Percentiles rank a stretch among this genome's conserved stretches.
Evolutionary conservation across 1,139 yeast species (phyloP).

Genomic region (Scheffersomyces cryptocercus): DNA sequence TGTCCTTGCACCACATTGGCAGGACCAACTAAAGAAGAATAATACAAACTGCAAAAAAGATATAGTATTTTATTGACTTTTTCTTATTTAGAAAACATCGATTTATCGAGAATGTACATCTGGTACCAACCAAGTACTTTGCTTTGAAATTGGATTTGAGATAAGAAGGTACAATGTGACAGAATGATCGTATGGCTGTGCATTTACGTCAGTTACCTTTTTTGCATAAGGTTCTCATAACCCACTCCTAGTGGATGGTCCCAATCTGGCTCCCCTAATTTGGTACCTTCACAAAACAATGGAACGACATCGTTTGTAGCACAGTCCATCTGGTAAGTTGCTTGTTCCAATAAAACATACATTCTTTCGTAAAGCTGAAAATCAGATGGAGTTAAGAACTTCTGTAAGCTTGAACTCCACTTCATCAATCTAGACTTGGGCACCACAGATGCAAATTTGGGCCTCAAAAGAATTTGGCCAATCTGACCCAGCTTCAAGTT

Average conservation of each 20-base stretch:
- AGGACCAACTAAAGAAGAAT: no score
- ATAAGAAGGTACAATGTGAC: no score
- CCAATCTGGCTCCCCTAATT: conserved; percentile 22
- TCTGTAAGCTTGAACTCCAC: conserved; percentile 9
- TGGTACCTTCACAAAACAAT: conserved; percentile 18
- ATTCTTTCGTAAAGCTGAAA: conserved; percentile 11
- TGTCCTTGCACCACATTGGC: no score
- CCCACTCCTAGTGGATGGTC: conserved; percentile 20
- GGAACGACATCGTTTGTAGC: conserved; percentile 25
- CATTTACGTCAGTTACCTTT: no score
- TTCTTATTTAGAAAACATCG: no score
- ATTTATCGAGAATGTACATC: no score
- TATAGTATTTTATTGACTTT: no score
- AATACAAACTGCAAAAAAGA: no score
- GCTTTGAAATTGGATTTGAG: no score
- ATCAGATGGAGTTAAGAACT: conserved; percentile 13
- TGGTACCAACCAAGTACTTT: no score
- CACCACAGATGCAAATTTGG: conserved; percentile 12
- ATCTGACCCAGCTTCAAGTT: conserved; percentile 15
- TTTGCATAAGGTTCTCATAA: conserved; percentile 6
- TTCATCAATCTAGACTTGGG: conserved; percentile 13
- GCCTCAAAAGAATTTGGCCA: conserved; percentile 25
- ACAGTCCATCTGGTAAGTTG: conserved; percentile 17
- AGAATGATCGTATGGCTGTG: no score
- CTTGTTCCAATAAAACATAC: conserved; percentile 12